phyloP scores from a whole-genome alignment of 2,329 filamentous ascomycete species.

The Aspergillus uvarum region DNA sequence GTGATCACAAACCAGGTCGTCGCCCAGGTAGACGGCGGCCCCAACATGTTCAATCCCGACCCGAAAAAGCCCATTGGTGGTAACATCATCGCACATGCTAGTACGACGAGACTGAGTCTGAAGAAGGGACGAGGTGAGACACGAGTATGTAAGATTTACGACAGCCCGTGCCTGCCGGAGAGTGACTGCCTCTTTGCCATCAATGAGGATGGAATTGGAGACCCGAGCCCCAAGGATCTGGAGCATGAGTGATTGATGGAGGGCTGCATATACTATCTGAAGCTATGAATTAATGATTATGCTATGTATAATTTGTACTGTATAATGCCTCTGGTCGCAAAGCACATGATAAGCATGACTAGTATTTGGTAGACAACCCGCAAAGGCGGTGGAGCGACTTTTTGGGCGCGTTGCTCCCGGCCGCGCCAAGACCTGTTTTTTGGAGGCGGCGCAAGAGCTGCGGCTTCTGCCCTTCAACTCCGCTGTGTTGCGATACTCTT shows the following conservation, averaged over 20 bases:
- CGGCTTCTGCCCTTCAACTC: slow-evolving; percentile 30
- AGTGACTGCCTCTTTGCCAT: slow-evolving; percentile 97
- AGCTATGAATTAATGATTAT: slow-evolving; percentile 27
- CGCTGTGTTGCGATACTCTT: slow-evolving; percentile 16
- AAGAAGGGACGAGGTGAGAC: slow-evolving; percentile 97
- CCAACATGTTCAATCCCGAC: slow-evolving; percentile 98
- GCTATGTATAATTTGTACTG: not conserved
- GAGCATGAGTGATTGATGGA: slow-evolving; percentile 66
- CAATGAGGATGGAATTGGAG: slow-evolving; percentile 92
- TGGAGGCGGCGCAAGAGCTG: slow-evolving; percentile 25
- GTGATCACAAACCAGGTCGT: slow-evolving; percentile 99
- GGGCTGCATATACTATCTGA: slow-evolving; percentile 5
- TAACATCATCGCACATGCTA: slow-evolving; percentile 97
- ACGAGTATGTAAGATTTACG: slow-evolving; percentile 97
- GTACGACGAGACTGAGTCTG: slow-evolving; percentile 87
- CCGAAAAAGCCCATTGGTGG: slow-evolving; percentile 99
- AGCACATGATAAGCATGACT: no score
- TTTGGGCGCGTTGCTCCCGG: slow-evolving; percentile 11
- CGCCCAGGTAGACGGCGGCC: slow-evolving; percentile 94
- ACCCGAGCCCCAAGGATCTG: slow-evolving; percentile 91
- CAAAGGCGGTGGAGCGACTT: slow-evolving; percentile 12
- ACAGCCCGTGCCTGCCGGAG: slow-evolving; percentile 94
- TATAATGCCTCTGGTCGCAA: not conserved
- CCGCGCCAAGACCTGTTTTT: slow-evolving; percentile 42
- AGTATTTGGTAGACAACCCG: not conserved